Conservation (phyloP, 2,329 filamentous ascomycete species). For the Penicillium sp. region DNA sequence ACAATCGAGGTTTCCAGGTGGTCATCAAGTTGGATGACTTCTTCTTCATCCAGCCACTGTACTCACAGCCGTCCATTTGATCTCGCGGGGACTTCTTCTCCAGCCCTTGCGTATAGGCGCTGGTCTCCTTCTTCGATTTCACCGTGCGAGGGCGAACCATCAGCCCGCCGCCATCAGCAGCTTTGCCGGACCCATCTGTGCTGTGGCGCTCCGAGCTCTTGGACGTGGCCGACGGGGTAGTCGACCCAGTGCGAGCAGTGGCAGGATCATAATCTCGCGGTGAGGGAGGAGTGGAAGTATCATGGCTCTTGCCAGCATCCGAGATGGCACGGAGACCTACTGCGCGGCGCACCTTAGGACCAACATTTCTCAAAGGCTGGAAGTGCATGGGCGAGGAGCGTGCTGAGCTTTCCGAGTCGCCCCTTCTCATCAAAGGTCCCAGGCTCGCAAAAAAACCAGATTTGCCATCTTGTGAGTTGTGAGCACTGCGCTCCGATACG, state of each 20-base stretch:
- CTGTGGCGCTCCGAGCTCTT: slow-evolving; percentile 76
- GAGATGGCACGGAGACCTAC: slow-evolving; percentile 79
- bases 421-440: slow-evolving; percentile 44
- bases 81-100: slow-evolving; percentile 74
- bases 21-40: slow-evolving; percentile 93
- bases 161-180: slow-evolving; percentile 45
- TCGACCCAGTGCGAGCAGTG: slow-evolving; percentile 70
- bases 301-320: slow-evolving; percentile 57
- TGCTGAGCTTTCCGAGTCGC: slow-evolving; percentile 47
- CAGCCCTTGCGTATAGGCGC: slow-evolving; percentile 82
- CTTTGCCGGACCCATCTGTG: slow-evolving; percentile 53
- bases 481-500: slow-evolving; percentile 37
- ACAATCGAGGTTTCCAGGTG: slow-evolving; percentile 95
- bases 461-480: slow-evolving; percentile 48
- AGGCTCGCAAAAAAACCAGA: slow-evolving; percentile 41
- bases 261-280: slow-evolving; percentile 55
- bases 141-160: slow-evolving; percentile 49
- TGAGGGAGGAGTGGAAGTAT: slow-evolving; percentile 41
- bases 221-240: slow-evolving; percentile 55
- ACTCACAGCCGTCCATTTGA: slow-evolving; percentile 80
- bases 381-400: slow-evolving; percentile 46
- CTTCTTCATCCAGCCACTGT: slow-evolving; percentile 99
- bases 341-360: slow-evolving; percentile 51
- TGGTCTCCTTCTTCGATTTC: slow-evolving; percentile 89
- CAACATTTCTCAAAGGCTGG: slow-evolving; percentile 47